Evolutionary conservation across 2,329 filamentous ascomycete species (phyloP), one percentile per base, ranked within the genome.

Genomic region (Paecilomyces variotii): DNA sequence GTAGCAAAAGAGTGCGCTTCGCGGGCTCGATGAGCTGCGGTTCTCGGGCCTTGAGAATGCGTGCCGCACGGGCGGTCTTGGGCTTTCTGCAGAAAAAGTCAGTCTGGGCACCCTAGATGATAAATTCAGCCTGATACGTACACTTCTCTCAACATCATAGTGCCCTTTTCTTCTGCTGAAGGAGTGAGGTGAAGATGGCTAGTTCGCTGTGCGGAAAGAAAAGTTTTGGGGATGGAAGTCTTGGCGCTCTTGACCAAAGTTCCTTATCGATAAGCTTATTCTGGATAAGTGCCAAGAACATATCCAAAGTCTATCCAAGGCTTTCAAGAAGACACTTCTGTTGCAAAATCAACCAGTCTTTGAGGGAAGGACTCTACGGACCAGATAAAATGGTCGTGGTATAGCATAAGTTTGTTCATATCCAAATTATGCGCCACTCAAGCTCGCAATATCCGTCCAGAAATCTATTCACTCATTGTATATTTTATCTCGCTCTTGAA

Each of bases 31-130:
- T 79, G 65, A 86, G 80, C 76, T 97, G 96, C 59, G 94, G 90
- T 70, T 90, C 92, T 70, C 90, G 89, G 78, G 95, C 93, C 74
- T 96, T 94, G 72, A 97, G 87, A 64, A 90, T 92, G 68, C 94
- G 88, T 82, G 96, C 96, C 59, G 91, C 94, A 80, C 94, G 91
- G 67, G 93, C 91, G 77, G 87, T 90, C 68, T 87, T 86, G 60
- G 87, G 84, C 78, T 87, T 87, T 63, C 84, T 87, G 56, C 32
- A 61, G 24, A 28, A 14, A 10, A 56, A 59, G 52, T 39, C 1
- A n/a, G 50, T 52, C 35, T 53, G 25, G 0, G 14, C 14, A 25
- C 39, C n/a, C 19, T 10, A 25, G 3, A 57, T 12, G 9, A 26
- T 19, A 39, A 49, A 54, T 28, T 32, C 5, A 4, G 11, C n/a